These are phyloP conservation scores for Penicillium nordicum DNA, from an alignment of 2,329 filamentous ascomycete species.

Conservation along the genomic window DNA sequence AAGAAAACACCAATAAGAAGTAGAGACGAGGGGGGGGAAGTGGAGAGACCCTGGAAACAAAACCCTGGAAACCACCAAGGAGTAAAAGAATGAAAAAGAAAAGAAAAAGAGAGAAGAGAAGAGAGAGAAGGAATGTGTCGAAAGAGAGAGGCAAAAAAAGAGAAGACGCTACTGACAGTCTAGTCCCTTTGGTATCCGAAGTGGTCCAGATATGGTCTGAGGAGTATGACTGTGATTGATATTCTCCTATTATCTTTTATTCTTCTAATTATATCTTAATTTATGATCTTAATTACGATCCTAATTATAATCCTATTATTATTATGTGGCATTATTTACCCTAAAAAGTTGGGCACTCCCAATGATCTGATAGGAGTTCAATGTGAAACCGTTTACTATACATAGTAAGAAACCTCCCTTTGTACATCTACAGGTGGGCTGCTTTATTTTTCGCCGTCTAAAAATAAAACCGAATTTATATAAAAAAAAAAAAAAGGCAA, in stretches of 20 bases:
- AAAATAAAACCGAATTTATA: background rate
- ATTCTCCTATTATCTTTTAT: background rate
- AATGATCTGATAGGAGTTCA: conserved; percentile 5
- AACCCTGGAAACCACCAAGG: background rate
- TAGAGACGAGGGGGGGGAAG: conserved; percentile 11
- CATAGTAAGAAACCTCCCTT: conserved; percentile 1
- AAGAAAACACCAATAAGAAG: conserved; percentile 4
- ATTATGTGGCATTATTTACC: background rate
- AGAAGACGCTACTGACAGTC: conserved; percentile 1
- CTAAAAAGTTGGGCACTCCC: background rate
- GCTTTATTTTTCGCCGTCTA: background rate
- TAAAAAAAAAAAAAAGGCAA: background rate
- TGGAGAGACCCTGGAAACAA: conserved; percentile 8
- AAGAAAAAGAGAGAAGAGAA: background rate
- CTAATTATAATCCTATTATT: background rate
- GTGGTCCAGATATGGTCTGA: background rate
- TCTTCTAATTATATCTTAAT: no score
- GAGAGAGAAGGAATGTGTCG: background rate
- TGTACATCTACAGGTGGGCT: background rate
- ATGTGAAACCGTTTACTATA: conserved; percentile 17
- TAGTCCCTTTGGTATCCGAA: conserved; percentile 1
- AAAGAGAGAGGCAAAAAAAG: background rate
- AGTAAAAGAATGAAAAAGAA: background rate
- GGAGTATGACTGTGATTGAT: background rate
- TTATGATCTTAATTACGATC: no score